These are phyloP conservation scores for Glycine tomentella DNA, from an alignment of 306 rosid species.

Conservation along the genomic window DNA sequence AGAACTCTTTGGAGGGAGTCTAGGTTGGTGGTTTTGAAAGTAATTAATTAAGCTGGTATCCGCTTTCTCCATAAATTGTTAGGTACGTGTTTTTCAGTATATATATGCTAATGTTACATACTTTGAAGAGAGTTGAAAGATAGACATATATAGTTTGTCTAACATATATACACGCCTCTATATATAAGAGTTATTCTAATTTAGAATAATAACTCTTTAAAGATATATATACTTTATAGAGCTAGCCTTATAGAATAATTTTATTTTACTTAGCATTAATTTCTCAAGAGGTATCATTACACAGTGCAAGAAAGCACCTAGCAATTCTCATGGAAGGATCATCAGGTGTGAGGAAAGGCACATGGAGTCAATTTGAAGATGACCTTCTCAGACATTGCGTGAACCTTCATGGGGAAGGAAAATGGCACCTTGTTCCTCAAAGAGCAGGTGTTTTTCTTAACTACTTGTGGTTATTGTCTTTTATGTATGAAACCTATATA, in stretches of 20 bases:
- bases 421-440: conserved; percentile 50
- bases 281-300: too few species aligned
- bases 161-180: not conserved
- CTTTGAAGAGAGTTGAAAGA: not conserved
- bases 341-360: conserved; percentile 26
- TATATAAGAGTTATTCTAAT: too few species aligned
- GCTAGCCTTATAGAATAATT: too few species aligned
- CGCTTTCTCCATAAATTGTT: not conserved
- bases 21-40: not conserved
- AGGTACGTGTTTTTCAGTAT: not conserved
- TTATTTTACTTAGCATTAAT: too few species aligned
- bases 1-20: not conserved
- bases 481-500: too few species aligned
- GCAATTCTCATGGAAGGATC: not conserved
- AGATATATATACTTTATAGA: too few species aligned
- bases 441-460: conserved; percentile 25
- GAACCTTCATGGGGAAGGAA: conserved; percentile 35
- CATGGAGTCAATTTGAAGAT: conserved; percentile 43
- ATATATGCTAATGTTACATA: too few species aligned
- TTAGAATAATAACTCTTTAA: too few species aligned
- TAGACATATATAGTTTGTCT: not conserved
- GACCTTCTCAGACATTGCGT: conserved; percentile 21
- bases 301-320: too few species aligned
- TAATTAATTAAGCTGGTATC: not conserved
- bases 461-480: too few species aligned